These are phyloP conservation scores for Rickenella mellea DNA, from an alignment of 768 basidiomycete species.

Conservation along the genomic window DNA sequence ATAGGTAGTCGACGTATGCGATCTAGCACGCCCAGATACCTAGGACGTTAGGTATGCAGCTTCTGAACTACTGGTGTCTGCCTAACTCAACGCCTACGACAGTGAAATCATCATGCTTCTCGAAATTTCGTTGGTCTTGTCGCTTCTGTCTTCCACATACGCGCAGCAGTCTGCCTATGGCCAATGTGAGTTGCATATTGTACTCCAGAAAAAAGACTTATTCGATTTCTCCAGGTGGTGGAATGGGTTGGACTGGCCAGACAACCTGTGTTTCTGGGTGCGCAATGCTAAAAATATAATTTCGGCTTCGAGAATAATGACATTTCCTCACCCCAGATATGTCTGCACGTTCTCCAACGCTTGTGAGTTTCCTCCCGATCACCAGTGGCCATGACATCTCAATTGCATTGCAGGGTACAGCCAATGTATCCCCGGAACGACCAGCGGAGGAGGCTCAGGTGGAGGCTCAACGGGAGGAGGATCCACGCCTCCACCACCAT, in stretches of 20 bases:
- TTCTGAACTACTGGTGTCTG: no score
- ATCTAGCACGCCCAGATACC: no score
- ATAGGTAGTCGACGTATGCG: no score
- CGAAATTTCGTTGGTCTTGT: no score
- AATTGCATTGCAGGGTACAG: slow-evolving; percentile 22
- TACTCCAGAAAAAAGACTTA: neutral
- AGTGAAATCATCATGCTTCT: no score
- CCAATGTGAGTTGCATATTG: no score
- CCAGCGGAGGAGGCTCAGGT: slow-evolving; percentile 3
- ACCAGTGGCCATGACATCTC: neutral
- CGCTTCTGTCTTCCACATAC: no score
- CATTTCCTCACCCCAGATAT: slow-evolving; percentile 4
- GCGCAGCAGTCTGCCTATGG: no score
- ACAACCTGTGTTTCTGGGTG: slow-evolving; percentile 34
- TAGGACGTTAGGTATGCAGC: no score
- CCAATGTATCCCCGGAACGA: slow-evolving; percentile 27
- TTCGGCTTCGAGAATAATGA: neutral
- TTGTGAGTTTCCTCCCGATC: slow-evolving; percentile 14
- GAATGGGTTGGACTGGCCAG: slow-evolving; percentile 29
- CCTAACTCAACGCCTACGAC: no score
- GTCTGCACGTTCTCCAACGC: slow-evolving; percentile 19
- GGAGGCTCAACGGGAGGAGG: slow-evolving; percentile 11
- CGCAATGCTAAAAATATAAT: neutral
- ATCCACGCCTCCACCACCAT: slow-evolving; percentile 9
- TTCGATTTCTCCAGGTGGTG: slow-evolving; percentile 9